These are phyloP conservation scores for Mucor racemosus DNA, from an alignment of 371 early-diverging fungal species.

Conservation along the genomic window DNA sequence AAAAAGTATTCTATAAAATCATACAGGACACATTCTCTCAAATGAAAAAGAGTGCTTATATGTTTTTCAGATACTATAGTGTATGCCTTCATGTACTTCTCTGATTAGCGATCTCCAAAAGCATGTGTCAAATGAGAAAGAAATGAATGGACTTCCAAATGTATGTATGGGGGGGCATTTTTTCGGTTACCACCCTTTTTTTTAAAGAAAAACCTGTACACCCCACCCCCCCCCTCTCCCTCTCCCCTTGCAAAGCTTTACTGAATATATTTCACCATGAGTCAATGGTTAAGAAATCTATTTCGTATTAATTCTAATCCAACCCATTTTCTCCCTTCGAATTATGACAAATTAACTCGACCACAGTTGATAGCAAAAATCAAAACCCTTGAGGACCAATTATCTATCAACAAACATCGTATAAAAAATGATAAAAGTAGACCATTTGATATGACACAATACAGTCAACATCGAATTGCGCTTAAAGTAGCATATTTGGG, in stretches of 20 bases:
- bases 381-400: constrained; percentile 11
- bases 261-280: neutral
- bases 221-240: neutral
- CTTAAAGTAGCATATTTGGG: constrained; percentile 92
- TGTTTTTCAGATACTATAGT: too few species aligned
- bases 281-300: constrained; percentile 1
- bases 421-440: constrained; percentile 1
- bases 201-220: too few species aligned
- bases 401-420: neutral
- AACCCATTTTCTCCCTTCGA: neutral
- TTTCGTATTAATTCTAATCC: constrained; percentile 3
- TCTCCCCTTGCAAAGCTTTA: neutral
- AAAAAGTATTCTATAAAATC: too few species aligned
- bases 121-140: too few species aligned
- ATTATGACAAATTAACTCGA: constrained; percentile 12
- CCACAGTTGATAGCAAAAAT: constrained; percentile 19
- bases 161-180: too few species aligned
- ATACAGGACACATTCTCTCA: too few species aligned
- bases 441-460: constrained; percentile 80
- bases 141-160: too few species aligned
- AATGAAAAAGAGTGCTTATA: too few species aligned
- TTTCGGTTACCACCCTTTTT: too few species aligned
- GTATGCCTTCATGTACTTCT: too few species aligned
- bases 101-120: too few species aligned
- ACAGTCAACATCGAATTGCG: constrained; percentile 81